phyloP scores from a whole-genome alignment of 2,329 filamentous ascomycete genomes.

The Plenodomus biglobosus region DNA sequence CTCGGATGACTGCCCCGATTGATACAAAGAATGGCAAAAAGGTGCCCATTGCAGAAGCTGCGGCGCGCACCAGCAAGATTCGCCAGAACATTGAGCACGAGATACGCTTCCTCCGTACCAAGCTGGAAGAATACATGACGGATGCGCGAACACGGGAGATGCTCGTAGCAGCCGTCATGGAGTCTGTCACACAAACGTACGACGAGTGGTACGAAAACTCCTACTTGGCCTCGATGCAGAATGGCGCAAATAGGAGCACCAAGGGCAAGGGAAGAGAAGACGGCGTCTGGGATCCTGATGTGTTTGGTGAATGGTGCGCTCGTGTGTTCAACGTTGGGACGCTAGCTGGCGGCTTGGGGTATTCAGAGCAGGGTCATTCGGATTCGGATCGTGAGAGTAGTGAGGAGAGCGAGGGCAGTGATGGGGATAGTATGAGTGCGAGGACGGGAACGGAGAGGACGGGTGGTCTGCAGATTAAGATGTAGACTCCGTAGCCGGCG shows the following conservation, averaged over 20 bases:
- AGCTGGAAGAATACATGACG: conserved; percentile 64
- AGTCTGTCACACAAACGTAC: conserved; percentile 63
- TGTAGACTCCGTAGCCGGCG: no score
- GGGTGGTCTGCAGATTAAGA: conserved; percentile 36
- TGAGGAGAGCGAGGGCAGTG: conserved; percentile 34
- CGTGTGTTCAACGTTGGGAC: conserved; percentile 60
- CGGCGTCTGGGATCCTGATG: conserved; percentile 65
- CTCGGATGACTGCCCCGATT: conserved; percentile 57
- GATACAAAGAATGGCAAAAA: conserved; percentile 33
- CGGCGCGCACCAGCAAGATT: conserved; percentile 47
- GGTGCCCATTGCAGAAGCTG: conserved; percentile 27
- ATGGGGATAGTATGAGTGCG: conserved; percentile 27
- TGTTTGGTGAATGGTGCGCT: conserved; percentile 64
- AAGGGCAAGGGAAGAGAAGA: conserved; percentile 59
- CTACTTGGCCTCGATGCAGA: conserved; percentile 35
- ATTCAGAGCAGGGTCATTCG: conserved; percentile 10
- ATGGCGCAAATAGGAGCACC: conserved; percentile 15
- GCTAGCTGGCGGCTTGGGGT: conserved; percentile 37
- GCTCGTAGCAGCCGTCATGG: conserved; percentile 65
- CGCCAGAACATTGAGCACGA: conserved; percentile 60
- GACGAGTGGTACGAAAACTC: conserved; percentile 64
- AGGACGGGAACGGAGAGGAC: conserved; percentile 32
- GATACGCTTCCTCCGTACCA: conserved; percentile 56
- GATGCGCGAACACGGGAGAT: conserved; percentile 67
- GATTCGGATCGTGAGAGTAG: conserved; percentile 9